Base-by-base conservation (phyloP, 257 asterid genomes). In the Solanum sejunctum region DNA sequence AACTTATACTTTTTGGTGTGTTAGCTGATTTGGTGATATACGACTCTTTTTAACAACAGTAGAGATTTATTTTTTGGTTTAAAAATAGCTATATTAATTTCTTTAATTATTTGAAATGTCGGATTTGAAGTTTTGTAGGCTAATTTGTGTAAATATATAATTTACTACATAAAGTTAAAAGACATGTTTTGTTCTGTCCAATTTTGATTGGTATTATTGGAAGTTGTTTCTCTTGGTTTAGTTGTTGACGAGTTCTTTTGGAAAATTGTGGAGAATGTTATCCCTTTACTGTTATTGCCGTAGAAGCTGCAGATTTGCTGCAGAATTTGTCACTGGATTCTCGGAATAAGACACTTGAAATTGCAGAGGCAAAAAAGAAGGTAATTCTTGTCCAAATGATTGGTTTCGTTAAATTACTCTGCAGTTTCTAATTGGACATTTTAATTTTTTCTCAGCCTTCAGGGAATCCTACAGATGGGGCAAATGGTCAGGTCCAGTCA, bases 251-350 rank as follows among this genome's bases (percentile, higher is more conserved):
- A 32, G 51, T 52, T 49, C 64, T 43, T 55, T 8, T 69, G 70
- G 41, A 20, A 81, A 54, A 66, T 7, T 63, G 21, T 84, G 60
- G 26, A 57, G 81, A 39, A 80, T 32, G 81, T 88, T 17, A 18
- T 89, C 91, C 94, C 91, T 92, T 91, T 63, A 91, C 94, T 52
- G 10, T 79, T 82, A 15, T 23, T 88, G 66, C 67, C 52, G 61
- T 55, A 93, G 97, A 93, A 80, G 89, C 95, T 83, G 85, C 94
- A 45, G 95, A 89, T 7, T 78, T 93, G 84, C 73, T 93, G 93
- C 96, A 93, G 87, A 92, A 91, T 52, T 78, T 93, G 41, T 84
- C 97, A 7, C 61, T 93, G 92, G 95, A 92, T 16, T 80, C 96
- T 7, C 91, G 90, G 88, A 72, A 88, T 5, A 92, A 91, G 89